Base-by-base conservation (phyloP, 768 basidiomycete genomes). In the Pilatotrama ljubarskyi region DNA sequence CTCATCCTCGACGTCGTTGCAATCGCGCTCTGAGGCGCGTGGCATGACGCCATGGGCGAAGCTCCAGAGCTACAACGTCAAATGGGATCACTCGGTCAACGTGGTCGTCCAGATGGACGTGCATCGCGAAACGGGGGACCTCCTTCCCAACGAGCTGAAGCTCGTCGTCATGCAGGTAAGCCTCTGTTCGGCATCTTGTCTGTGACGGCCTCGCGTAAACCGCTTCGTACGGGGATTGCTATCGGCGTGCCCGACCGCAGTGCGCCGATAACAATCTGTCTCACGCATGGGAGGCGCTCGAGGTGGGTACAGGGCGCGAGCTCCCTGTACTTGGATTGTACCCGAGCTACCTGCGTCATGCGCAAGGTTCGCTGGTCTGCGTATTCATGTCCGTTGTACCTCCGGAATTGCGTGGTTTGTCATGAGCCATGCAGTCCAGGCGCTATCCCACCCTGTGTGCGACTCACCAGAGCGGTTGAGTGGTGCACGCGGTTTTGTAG, bases 121-220 rank as follows among this genome's bases (percentile, higher is more conserved):
- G 8, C 81, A 85, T 47, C 78, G 86, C 40, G 78, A 83, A 48
- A 72, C 73, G 22, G 67, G 62, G 25, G 74, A 75, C 41, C 75
- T 93, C 3, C 73, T 81, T 41, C 79, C 80, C n/a, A 82, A 78
- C 66, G 82, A 83, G 11, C 79, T 90, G 59, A 90, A 87, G 72
- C 77, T 93, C 3, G 78, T 83, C 24, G 81, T 91, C 35, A 80
- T 86, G 72, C 80, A 82, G 79, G 80, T 78, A 64, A 38, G 65
- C 64, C 22, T 20, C 26, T 7, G 1, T n/a, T 14, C 24, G 1
- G 4, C 47, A 13, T 36, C 25, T 51, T 15, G 49, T 15, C 55
- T 32, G n/a, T 26, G 8, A 26, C 35, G 22, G 22, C 29, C 38
- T 43, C 22, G 18, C 25, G 17, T 32, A 22, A 6, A 18, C 36